A percentile compares a stretch with the other conserved stretches of the same genome.
Evolutionary conservation across 305 asterid genomes (phyloP).

Genomic region (Ilex paraguariensis): DNA sequence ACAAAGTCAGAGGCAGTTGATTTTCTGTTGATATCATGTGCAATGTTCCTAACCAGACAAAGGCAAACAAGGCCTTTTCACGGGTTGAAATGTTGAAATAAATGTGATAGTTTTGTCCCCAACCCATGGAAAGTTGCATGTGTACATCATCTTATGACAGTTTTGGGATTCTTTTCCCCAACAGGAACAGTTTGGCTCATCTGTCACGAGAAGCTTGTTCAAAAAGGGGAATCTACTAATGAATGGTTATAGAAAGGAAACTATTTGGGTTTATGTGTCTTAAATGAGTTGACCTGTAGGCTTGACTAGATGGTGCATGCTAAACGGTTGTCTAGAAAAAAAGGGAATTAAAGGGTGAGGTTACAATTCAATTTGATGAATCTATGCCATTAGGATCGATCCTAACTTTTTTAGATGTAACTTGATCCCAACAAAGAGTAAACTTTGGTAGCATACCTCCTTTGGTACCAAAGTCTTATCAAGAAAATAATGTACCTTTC

Average conservation of each 20-base stretch:
- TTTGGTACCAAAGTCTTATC: no score
- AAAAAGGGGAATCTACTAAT: not conserved
- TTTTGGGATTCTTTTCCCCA: conserved; percentile 31
- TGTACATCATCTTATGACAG: conserved; percentile 2
- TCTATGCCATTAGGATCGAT: no score
- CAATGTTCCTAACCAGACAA: conserved; percentile 27
- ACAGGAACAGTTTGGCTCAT: conserved; percentile 30
- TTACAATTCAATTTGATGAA: no score
- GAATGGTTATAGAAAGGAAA: not conserved
- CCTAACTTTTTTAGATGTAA: no score
- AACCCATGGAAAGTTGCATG: conserved; percentile 19
- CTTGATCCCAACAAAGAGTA: no score
- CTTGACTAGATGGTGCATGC: no score
- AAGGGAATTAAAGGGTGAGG: no score
- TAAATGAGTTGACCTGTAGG: not conserved
- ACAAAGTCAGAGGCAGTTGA: no score
- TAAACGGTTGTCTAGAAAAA: no score
- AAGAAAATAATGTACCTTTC: no score
- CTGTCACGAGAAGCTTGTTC: conserved; percentile 19
- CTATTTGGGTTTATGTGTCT: not conserved
- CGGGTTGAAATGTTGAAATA: conserved; percentile 21
- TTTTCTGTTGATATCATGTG: conserved; percentile 22
- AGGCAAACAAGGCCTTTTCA: conserved; percentile 4
- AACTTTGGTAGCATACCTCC: no score
- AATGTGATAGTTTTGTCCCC: conserved; percentile 14